phyloP scores from a whole-genome alignment of 2,329 filamentous ascomycete species.

The Anthostomella pinea region DNA sequence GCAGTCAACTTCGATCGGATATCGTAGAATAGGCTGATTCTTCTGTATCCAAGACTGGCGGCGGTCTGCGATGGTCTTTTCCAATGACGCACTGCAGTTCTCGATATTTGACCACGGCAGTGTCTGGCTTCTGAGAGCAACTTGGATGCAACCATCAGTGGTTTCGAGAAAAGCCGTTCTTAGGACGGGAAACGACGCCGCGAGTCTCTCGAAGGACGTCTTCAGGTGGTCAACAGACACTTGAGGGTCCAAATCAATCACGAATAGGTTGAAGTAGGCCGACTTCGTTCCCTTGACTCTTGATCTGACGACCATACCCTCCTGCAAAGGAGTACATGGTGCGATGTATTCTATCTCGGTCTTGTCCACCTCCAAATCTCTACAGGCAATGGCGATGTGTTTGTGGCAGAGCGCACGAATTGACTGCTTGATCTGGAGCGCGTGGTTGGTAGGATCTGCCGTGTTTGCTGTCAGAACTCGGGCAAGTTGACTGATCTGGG shows the following conservation, averaged over 20 bases:
- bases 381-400: conserved; percentile 51
- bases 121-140: conserved; percentile 48
- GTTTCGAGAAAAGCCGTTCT: conserved; percentile 72
- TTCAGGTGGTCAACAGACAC: conserved; percentile 49
- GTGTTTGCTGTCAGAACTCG: conserved; percentile 30
- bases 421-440: conserved; percentile 53
- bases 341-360: conserved; percentile 67
- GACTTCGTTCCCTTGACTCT: conserved; percentile 50
- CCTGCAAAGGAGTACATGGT: conserved; percentile 82
- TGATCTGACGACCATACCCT: conserved; percentile 77
- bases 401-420: conserved; percentile 64
- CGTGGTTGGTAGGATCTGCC: conserved; percentile 15
- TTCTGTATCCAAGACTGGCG: conserved; percentile 50
- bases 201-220: conserved; percentile 55
- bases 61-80: conserved; percentile 32
- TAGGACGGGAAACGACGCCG: conserved; percentile 59
- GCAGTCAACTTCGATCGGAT: conserved; percentile 52
- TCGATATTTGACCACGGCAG: conserved; percentile 44
- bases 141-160: conserved; percentile 73
- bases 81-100: conserved; percentile 28
- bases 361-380: conserved; percentile 47
- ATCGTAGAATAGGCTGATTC: conserved; percentile 47
- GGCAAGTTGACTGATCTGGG: conserved; percentile 47
- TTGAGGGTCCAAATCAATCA: conserved; percentile 48
- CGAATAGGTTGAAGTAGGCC: conserved; percentile 77